Evolutionary conservation across 1,284 basidiomycete genomes (phyloP).

Genomic region (Testicularia cyperi): DNA sequence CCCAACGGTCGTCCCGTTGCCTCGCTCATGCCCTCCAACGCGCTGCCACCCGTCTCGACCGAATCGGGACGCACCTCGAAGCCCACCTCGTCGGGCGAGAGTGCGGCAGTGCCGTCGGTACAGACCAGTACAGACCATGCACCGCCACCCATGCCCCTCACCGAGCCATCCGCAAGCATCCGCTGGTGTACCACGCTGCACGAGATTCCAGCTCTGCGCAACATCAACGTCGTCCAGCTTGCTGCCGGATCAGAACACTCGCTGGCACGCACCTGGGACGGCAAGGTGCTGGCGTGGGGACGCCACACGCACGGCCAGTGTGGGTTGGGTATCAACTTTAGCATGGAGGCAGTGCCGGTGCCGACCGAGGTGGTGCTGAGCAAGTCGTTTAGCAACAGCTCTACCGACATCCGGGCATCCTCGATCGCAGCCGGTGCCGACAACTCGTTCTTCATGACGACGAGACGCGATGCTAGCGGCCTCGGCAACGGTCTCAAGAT

Average conservation of each 20-base stretch:
- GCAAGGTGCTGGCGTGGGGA: conserved; percentile 69
- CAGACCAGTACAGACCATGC: conserved; percentile 30
- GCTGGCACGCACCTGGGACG: conserved; percentile 67
- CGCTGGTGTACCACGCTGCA: conserved; percentile 74
- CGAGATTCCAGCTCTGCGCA: conserved; percentile 76
- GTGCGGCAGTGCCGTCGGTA: conserved; percentile 17
- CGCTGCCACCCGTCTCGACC: conserved; percentile 57
- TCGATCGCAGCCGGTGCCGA: conserved; percentile 49
- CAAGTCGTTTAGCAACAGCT: conserved; percentile 66
- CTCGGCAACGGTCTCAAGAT: conserved; percentile 21
- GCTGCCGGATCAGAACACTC: conserved; percentile 73
- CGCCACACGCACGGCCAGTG: conserved; percentile 68
- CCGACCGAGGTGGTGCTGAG: conserved; percentile 83
- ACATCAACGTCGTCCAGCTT: conserved; percentile 70
- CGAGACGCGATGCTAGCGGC: conserved; percentile 7
- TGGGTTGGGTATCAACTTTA: conserved; percentile 73
- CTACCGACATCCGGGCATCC: conserved; percentile 33
- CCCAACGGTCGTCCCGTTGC: conserved; percentile 60
- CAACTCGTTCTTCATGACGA: conserved; percentile 53
- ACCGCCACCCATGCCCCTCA: conserved; percentile 48
- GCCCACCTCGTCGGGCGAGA: conserved; percentile 7
- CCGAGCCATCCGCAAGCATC: conserved; percentile 62
- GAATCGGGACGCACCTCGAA: conserved; percentile 15
- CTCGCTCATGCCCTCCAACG: conserved; percentile 36
- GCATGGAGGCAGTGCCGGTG: conserved; percentile 73